These are phyloP conservation scores for Endocarpon pusillum DNA, from an alignment of 495 filamentous ascomycete genomes.

Conservation along the genomic window DNA sequence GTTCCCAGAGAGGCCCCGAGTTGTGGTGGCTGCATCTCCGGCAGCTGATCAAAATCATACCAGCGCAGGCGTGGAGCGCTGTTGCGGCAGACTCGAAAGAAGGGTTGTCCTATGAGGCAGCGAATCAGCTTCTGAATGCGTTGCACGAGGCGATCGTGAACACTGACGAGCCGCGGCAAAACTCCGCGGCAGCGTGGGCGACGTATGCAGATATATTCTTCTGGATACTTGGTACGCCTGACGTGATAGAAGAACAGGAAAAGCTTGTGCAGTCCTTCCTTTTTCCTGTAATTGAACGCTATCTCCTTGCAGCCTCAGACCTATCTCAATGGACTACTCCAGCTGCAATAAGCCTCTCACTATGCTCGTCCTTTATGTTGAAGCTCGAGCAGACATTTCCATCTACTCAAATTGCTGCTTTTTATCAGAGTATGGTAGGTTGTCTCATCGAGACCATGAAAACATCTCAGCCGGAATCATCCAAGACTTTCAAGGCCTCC, in stretches of 20 bases:
- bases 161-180: constrained; percentile 55
- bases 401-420: constrained; percentile 17
- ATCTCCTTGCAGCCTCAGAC: constrained; percentile 31
- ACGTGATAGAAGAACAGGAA: constrained; percentile 25
- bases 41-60: constrained; percentile 41
- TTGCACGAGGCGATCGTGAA: constrained; percentile 49
- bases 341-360: constrained; percentile 16
- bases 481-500: constrained; percentile 52
- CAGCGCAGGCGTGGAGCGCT: constrained; percentile 31
- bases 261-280: constrained; percentile 31
- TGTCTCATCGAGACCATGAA: constrained; percentile 43
- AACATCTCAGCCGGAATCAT: constrained; percentile 59
- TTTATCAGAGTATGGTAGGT: constrained; percentile 39
- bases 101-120: constrained; percentile 13
- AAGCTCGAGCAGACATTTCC: constrained; percentile 19
- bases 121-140: constrained; percentile 35
- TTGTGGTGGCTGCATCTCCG: constrained; percentile 56
- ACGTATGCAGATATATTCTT: constrained; percentile 46
- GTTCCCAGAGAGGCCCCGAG: constrained; percentile 53
- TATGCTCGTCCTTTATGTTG: constrained; percentile 25
- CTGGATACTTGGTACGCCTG: constrained; percentile 27
- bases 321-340: constrained; percentile 32
- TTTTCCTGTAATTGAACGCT: constrained; percentile 40
- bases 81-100: constrained; percentile 22
- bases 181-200: constrained; percentile 49